These are phyloP conservation scores for Cutaneotrichosporon mucoides DNA, from an alignment of 1,284 basidiomycete species.

Conservation along the genomic window DNA sequence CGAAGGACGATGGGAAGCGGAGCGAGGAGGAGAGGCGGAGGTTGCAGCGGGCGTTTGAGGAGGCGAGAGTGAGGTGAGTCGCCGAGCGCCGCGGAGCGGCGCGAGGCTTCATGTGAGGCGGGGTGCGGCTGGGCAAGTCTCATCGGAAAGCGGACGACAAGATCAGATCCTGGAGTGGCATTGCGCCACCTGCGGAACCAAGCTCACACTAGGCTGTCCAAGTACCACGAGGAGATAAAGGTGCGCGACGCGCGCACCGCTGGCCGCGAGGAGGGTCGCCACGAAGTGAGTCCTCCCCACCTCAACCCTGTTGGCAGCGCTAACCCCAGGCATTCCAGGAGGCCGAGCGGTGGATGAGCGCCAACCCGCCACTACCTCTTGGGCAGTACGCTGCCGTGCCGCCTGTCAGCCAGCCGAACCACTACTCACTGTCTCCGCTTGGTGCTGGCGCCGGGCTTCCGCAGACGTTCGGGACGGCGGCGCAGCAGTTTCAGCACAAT, in stretches of 20 bases:
- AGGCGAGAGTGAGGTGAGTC: constrained; percentile 38
- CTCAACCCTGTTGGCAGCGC: too few species aligned
- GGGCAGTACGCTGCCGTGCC: neutral
- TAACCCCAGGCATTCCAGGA: constrained; percentile 42
- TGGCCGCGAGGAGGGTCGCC: constrained; percentile 42
- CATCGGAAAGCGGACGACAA: too few species aligned
- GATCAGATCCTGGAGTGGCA: too few species aligned
- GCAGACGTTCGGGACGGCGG: neutral
- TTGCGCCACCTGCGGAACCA: too few species aligned
- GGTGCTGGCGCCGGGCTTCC: neutral
- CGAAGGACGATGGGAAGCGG: constrained; percentile 40
- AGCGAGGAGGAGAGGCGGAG: constrained; percentile 43
- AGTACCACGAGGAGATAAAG: constrained; percentile 41
- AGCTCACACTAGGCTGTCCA: constrained; percentile 26
- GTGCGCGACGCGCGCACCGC: constrained; percentile 40
- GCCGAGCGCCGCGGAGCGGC: too few species aligned
- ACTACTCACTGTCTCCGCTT: neutral
- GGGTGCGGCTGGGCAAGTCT: too few species aligned
- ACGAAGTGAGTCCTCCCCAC: constrained; percentile 29
- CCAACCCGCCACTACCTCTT: neutral
- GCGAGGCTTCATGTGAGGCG: too few species aligned
- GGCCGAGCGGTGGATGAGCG: constrained; percentile 35
- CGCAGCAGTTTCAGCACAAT: constrained; percentile 3
- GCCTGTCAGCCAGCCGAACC: neutral
- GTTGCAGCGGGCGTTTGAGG: constrained; percentile 36